phyloP scores from a whole-genome alignment of 2,329 filamentous ascomycete genomes.

The Aureobasidium sp. region DNA sequence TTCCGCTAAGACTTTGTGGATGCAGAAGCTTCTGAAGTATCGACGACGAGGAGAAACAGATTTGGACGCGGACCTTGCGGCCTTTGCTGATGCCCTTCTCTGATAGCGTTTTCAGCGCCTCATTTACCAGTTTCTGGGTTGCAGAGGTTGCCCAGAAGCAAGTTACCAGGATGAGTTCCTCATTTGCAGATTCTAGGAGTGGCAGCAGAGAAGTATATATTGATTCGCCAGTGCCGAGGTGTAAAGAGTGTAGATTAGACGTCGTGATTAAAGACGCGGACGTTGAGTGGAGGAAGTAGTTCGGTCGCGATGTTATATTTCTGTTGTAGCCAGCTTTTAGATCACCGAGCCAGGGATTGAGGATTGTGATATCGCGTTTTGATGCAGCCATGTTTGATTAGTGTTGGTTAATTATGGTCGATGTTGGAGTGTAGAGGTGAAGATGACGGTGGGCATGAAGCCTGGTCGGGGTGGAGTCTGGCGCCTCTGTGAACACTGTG shows the following conservation, averaged over 20 bases:
- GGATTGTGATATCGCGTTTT: neutral
- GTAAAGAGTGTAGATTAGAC: slow-evolving; percentile 31
- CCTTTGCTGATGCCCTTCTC: slow-evolving; percentile 33
- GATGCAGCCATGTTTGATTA: neutral
- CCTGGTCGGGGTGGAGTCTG: neutral
- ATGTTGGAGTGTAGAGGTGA: neutral
- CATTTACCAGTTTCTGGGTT: slow-evolving; percentile 51
- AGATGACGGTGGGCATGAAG: neutral
- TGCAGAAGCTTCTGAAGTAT: slow-evolving; percentile 70
- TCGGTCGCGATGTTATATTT: slow-evolving; percentile 29
- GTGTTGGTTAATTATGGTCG: neutral
- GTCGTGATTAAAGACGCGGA: slow-evolving; percentile 28
- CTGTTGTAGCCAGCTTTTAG: neutral
- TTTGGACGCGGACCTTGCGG: slow-evolving; percentile 53
- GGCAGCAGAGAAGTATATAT: slow-evolving; percentile 48
- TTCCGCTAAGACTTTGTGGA: slow-evolving; percentile 55
- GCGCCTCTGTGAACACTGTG: neutral
- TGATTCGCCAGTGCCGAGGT: slow-evolving; percentile 39
- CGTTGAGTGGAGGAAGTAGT: slow-evolving; percentile 34
- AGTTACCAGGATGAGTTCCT: slow-evolving; percentile 68
- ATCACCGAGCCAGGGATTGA: neutral
- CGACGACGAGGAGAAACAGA: slow-evolving; percentile 71
- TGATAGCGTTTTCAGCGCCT: slow-evolving; percentile 55
- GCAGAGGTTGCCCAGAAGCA: slow-evolving; percentile 72
- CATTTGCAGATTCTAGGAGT: slow-evolving; percentile 52